A percentile compares a stretch with the other conserved stretches of the same genome.
Evolutionary conservation across 768 basidiomycete genomes (phyloP).

Genomic region (Leucocoprinus birnbaumii): DNA sequence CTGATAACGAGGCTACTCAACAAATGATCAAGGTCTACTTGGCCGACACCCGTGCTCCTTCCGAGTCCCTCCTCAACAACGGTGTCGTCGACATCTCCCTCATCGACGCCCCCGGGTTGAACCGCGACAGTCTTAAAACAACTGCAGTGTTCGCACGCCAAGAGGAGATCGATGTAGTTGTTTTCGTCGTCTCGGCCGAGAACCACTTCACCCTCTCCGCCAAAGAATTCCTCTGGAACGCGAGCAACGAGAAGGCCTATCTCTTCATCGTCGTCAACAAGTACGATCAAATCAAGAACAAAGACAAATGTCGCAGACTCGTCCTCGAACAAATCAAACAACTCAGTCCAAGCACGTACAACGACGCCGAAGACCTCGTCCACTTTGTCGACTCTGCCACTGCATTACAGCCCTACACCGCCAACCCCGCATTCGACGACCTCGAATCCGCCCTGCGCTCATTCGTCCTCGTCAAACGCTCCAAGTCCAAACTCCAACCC

Average conservation of each 20-base stretch:
- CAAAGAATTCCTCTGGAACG: slow-evolving; percentile 89
- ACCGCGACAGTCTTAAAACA: slow-evolving; percentile 92
- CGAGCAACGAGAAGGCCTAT: slow-evolving; percentile 96
- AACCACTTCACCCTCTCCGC: slow-evolving; percentile 98
- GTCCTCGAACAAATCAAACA: slow-evolving; percentile 94
- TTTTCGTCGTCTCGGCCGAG: slow-evolving; percentile 96
- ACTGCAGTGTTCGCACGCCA: slow-evolving; percentile 95
- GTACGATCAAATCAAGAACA: slow-evolving; percentile 93
- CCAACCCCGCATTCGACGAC: slow-evolving; percentile 74
- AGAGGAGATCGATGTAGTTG: slow-evolving; percentile 97
- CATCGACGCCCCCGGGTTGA: slow-evolving; percentile 97
- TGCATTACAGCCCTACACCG: slow-evolving; percentile 63
- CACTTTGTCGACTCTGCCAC: slow-evolving; percentile 96
- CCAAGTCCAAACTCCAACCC: slow-evolving; percentile 95
- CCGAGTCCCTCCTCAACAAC: slow-evolving; percentile 88
- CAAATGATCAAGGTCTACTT: slow-evolving; percentile 88
- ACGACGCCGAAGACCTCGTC: slow-evolving; percentile 89
- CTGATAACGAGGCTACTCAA: slow-evolving; percentile 68
- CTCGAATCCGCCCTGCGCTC: slow-evolving; percentile 89
- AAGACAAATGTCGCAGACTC: slow-evolving; percentile 83
- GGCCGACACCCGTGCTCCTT: slow-evolving; percentile 71
- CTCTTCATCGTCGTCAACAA: slow-evolving; percentile 99
- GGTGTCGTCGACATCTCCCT: slow-evolving; percentile 97
- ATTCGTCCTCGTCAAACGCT: slow-evolving; percentile 93
- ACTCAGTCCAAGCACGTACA: slow-evolving; percentile 88